Base-by-base conservation (phyloP, 2,329 filamentous ascomycete species). In the Verticillium albo-atrum region DNA sequence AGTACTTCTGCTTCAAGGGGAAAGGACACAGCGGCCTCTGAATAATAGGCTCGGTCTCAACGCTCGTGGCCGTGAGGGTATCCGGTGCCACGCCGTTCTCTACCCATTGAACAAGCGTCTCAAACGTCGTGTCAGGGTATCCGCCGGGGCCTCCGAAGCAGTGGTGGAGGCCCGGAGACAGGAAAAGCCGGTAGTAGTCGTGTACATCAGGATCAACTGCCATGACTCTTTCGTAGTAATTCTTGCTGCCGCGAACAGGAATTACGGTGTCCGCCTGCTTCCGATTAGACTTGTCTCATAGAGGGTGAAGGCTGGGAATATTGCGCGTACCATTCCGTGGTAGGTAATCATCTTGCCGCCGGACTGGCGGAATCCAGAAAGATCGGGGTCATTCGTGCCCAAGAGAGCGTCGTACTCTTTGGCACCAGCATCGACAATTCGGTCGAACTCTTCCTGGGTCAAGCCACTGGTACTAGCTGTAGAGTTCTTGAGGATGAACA, bases 141-240 rank as follows among this genome's bases (percentile, higher is more conserved):
- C 37, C 17, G 37, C 81, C 80, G 2, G 68, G 69, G 15, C 82
- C 82, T 3, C 76, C 76, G 47, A 61, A 61, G 66, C 81, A 84
- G 69, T 83, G 81, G n/a, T 70, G 71, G 79, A 83, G 81, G 1
- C 82, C 82, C 0, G 81, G 80, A 17, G 85, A 75, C 26, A 71
- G 71, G 65, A 84, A 84, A 63, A 79, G 78, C 0, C 73, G 68
- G 68, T 82, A 88, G 68, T 81, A 81, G 12, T 80, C 75, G 14
- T 32, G 30, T 9, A 32, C 23, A 10, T n/a, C 1, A 17, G n/a
- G n/a, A 20, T 35, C 23, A 14, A 25, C n/a, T 14, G 10, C 28
- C 14, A 14, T 14, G 30, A 32, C 30, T 32, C 30, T 32, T 32
- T 32, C 30, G 14, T 32, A 32, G 4, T 32, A 32, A 32, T 32